Evolutionary conservation across 2,329 filamentous ascomycete species (phyloP).

Genomic region (Botrytis tulipae): DNA sequence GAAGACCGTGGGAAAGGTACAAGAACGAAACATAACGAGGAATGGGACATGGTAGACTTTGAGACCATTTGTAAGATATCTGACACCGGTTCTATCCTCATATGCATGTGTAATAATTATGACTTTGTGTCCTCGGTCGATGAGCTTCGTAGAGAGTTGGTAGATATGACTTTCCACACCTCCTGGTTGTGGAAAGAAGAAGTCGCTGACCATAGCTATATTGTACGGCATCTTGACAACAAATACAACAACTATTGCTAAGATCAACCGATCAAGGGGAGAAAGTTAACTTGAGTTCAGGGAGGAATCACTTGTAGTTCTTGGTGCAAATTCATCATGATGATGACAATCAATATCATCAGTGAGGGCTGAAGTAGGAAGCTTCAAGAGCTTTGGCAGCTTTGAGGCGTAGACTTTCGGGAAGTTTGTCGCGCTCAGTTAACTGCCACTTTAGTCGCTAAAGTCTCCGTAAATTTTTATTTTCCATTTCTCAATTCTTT

Average conservation of each 20-base stretch:
- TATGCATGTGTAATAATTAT: constrained; percentile 97
- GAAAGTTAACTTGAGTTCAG: not conserved
- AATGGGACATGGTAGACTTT: constrained; percentile 99
- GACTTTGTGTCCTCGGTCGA: constrained; percentile 96
- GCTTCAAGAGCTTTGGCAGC: not conserved
- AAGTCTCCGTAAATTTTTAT: constrained; percentile 23
- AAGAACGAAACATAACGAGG: constrained; percentile 88
- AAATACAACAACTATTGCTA: not conserved
- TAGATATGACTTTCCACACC: constrained; percentile 98
- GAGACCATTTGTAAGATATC: constrained; percentile 94
- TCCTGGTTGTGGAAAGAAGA: constrained; percentile 97
- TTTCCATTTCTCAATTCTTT: constrained; percentile 10
- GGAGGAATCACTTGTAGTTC: not conserved
- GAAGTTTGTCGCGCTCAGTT: not conserved
- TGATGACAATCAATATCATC: not conserved
- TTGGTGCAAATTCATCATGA: not conserved
- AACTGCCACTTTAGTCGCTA: constrained; percentile 4
- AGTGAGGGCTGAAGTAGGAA: not conserved
- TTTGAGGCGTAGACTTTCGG: not conserved
- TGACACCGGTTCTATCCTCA: constrained; percentile 82
- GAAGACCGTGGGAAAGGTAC: constrained; percentile 95
- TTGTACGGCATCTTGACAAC: constrained; percentile 50
- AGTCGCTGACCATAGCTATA: constrained; percentile 94
- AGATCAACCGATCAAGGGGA: not conserved
- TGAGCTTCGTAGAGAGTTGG: constrained; percentile 91